Evolutionary conservation across 257 asterid species (phyloP), one percentile per base, ranked within the genome.

Genomic region (Solanum corneliomulleri): DNA sequence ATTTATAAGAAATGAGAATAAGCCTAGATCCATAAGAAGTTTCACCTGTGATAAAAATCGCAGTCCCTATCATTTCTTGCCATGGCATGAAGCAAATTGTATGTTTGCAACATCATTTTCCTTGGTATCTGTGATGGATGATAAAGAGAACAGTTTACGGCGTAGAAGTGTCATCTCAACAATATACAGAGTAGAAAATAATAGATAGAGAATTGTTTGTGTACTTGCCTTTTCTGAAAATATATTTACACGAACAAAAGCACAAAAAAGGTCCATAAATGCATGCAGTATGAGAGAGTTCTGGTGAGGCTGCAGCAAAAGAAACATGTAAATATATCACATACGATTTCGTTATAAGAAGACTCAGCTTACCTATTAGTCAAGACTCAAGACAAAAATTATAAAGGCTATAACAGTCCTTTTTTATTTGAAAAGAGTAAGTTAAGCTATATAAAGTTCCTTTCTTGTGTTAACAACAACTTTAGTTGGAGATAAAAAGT

Each of bases 191-290:
- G 45, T 64, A 84, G 85, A 42, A 70, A 29, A 84, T 64, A 85
- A 25, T 47, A 52, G 1, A 10, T 71, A 88, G 45, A 37, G 31
- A 68, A 75, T 77, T 56, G 66, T 31, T 81, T 85, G 75, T 31
- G 44, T 29, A 90, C 95, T 93, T 93, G 92, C 99, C 98, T 96
- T 97, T 89, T 95, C 98, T 23, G 98, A 94, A 49, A 96, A 93
- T 82, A 97, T 95, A 92, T 96, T 96, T 90, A 96, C 99, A 81
- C 99, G 99, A 88, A 96, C 97, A 91, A 96, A 97, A n/a, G 99
- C 94, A 94, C 99, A 97, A 89, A 97, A 95, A 86, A 97, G 95
- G 92, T 94, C 99, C 99, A 97, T 97, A 92, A 97, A 95, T 85
- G 98, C 98, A 78, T 96, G 98, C 89, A 97, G 95, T 89, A 97